Evolutionary conservation across 2,329 filamentous ascomycete genomes (phyloP), one percentile per base, ranked within the genome.

Genomic region (Neopestalotiopsis clavispora): DNA sequence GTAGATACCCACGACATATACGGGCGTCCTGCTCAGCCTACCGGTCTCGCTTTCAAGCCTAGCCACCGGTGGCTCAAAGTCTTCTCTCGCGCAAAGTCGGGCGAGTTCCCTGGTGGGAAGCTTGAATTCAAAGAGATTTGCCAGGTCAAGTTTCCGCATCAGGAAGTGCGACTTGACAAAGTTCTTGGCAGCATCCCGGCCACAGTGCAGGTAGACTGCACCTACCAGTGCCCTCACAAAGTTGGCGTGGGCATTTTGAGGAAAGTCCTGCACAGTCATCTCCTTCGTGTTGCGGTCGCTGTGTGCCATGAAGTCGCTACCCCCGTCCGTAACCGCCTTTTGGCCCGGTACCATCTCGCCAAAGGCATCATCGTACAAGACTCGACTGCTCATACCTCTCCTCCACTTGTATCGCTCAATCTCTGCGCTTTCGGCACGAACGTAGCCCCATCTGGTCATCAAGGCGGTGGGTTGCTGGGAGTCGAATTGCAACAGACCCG

Each of bases 1-100:
- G 84, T 92, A 99, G 71, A 99, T 95, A 69, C 95, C 96, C 14
- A 99, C 95, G 38, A 98, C 90, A 77, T 92, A 98, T 17, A 99
- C 96, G 17, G 96, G 95, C 69, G 93, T 93, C 79, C 92, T 89
- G 75, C 92, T 96, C 74, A 88, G 80, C 69, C 96, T 90, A 78
- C 96, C 96, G 3, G 96, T 98, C 84, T 99, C 96, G 75, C 91
- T 94, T 74, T 97, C 87, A 67, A 99, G 88, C 68, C 95, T 90
- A 17, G 96, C 96, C 32, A 98, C 88, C 0, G 96, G 96, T 9
- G 89, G 80, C 74, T 97, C 93, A 80, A 98, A 98, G 72, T 92
- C 91, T 84, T 99, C 96, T 70, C 96, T 87, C 5, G 90, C 91
- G 82, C 96, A 99, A 58, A 99, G 85, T 74, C 91, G 87, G 69